Evolutionary conservation across 495 filamentous ascomycete species (phyloP).

Genomic region (Neurospora discreta): DNA sequence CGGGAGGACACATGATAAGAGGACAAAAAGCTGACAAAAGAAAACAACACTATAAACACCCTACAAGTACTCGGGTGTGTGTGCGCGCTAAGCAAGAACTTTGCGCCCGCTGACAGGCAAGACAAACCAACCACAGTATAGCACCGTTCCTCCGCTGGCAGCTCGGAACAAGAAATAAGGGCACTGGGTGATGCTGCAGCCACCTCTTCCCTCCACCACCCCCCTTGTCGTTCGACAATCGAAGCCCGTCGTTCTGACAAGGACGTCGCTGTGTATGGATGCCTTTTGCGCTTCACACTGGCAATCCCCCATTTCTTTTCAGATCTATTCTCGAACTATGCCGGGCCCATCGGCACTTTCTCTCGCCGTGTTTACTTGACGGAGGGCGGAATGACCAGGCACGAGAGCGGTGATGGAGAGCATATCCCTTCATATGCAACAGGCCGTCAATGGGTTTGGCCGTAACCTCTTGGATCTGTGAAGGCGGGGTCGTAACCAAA

Average conservation of each 20-base stretch:
- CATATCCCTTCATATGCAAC: background rate
- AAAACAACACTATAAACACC: slow-evolving; percentile 18
- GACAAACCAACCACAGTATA: slow-evolving; percentile 2
- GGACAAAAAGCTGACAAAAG: slow-evolving; percentile 21
- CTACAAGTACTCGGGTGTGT: slow-evolving; percentile 2
- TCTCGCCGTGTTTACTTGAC: background rate
- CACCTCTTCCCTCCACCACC: background rate
- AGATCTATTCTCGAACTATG: background rate
- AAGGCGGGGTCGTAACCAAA: slow-evolving; percentile 8
- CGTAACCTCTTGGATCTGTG: background rate
- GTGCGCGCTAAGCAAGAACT: background rate
- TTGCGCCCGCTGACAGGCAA: background rate
- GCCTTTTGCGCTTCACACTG: background rate
- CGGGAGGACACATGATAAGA: background rate
- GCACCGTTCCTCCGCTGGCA: background rate
- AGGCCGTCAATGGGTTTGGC: background rate
- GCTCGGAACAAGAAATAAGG: slow-evolving; percentile 3
- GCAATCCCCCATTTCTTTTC: background rate
- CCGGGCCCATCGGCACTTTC: background rate
- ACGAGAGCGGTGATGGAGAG: background rate
- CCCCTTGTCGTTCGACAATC: background rate
- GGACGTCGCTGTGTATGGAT: background rate
- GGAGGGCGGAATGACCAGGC: background rate
- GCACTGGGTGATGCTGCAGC: slow-evolving; percentile 11
- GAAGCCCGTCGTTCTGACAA: slow-evolving; percentile 6